Conservation (phyloP, 768 basidiomycete species). For the Chalciporus pseudorubinellus region DNA sequence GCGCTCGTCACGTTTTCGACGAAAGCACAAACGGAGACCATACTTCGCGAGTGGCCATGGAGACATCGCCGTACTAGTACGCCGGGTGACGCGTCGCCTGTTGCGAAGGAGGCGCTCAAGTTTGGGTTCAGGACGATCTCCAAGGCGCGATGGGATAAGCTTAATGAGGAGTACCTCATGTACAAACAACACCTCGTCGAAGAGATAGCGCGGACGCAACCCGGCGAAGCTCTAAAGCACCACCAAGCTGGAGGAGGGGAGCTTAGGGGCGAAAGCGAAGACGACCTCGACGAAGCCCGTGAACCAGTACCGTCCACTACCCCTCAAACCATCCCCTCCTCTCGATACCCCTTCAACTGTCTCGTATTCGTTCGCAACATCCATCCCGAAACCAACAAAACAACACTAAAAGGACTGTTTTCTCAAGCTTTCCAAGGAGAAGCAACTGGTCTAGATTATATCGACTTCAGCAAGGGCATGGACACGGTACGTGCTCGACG, state of each 20-base stretch:
- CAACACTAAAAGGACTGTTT: conserved; percentile 65
- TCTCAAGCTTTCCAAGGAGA: conserved; percentile 35
- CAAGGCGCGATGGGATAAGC: conserved; percentile 59
- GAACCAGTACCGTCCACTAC: not conserved
- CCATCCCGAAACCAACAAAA: conserved; percentile 78
- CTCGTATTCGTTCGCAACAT: conserved; percentile 71
- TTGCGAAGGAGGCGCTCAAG: conserved; percentile 44
- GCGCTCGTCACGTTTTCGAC: conserved; percentile 61
- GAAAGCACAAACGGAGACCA: conserved; percentile 36
- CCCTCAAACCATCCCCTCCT: conserved; percentile 16
- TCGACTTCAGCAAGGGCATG: conserved; percentile 78
- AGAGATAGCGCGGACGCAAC: conserved; percentile 33
- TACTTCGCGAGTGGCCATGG: conserved; percentile 67
- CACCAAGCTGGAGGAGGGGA: not conserved
- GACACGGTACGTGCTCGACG: conserved; percentile 49
- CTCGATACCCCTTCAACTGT: conserved; percentile 60
- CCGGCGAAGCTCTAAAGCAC: not conserved
- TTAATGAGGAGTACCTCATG: conserved; percentile 68
- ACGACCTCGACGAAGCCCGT: not conserved
- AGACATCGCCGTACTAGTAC: conserved; percentile 21
- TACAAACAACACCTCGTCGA: conserved; percentile 57
- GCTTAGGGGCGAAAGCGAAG: not conserved
- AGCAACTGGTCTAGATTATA: conserved; percentile 59
- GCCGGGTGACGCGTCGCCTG: not conserved
- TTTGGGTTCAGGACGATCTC: conserved; percentile 59